phyloP scores from a whole-genome alignment of 257 asterid species.

The Coffea canephora region DNA sequence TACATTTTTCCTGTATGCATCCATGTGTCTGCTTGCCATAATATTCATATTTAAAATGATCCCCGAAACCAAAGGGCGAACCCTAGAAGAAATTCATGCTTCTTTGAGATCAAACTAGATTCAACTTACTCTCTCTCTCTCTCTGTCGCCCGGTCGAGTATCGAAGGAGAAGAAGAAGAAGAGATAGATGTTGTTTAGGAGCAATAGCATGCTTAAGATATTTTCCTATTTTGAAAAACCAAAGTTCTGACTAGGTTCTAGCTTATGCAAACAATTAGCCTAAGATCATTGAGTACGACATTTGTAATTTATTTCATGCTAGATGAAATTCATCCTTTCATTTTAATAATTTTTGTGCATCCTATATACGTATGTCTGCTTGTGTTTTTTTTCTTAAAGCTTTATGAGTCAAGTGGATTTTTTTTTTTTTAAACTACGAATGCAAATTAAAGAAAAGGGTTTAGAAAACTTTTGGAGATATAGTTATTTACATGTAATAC shows the following conservation, averaged over 20 bases:
- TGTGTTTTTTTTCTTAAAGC: too few species aligned
- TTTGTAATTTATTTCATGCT: too few species aligned
- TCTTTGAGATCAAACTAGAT: constrained; percentile 15
- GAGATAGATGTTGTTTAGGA: not conserved
- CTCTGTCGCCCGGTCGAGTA: not conserved
- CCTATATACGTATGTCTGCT: too few species aligned
- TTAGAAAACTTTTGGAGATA: too few species aligned
- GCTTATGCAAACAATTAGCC: not conserved
- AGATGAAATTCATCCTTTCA: too few species aligned
- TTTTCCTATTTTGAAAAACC: too few species aligned
- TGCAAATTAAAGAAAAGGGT: too few species aligned
- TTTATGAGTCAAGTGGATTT: too few species aligned
- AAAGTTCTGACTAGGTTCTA: not conserved
- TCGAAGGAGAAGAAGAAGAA: constrained; percentile 1
- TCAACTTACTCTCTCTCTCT: not conserved
- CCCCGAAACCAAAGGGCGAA: constrained; percentile 41
- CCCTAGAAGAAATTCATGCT: constrained; percentile 34
- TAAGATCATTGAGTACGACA: too few species aligned
- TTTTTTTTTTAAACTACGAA: too few species aligned
- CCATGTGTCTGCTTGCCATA: constrained; percentile 17
- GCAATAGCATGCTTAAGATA: not conserved
- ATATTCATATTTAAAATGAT: constrained; percentile 23
- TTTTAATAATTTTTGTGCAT: too few species aligned
- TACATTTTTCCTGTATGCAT: constrained; percentile 28
- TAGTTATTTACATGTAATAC: too few species aligned